Conservation (phyloP, 371 early-diverging fungal species). For the Actinomortierella wolfii region DNA sequence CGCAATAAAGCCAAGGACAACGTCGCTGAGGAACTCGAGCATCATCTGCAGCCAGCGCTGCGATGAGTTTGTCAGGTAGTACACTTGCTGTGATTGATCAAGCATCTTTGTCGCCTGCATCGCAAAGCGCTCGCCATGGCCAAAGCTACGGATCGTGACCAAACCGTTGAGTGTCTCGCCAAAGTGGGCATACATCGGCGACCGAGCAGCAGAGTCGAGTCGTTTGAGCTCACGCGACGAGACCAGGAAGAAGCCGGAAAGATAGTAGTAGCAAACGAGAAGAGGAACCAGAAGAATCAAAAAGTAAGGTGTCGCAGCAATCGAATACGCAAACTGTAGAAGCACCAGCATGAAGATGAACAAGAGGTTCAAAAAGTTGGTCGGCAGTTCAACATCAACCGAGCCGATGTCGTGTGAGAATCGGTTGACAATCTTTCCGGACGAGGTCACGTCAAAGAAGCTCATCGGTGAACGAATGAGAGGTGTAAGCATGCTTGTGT, state of each 20-base stretch:
- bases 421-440: constrained; percentile 79
- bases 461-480: constrained; percentile 61
- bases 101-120: constrained; percentile 11
- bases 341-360: not conserved
- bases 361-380: constrained; percentile 4
- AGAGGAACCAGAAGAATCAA: constrained; percentile 9
- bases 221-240: constrained; percentile 58
- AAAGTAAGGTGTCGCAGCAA: constrained; percentile 11
- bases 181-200: constrained; percentile 55
- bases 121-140: constrained; percentile 22
- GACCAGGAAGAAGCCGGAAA: constrained; percentile 54
- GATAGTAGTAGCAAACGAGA: constrained; percentile 19
- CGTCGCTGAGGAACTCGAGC: constrained; percentile 9
- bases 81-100: constrained; percentile 8
- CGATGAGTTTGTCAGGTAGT: constrained; percentile 8
- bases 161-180: constrained; percentile 58
- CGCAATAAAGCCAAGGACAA: constrained; percentile 11
- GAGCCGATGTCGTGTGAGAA: constrained; percentile 83
- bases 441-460: constrained; percentile 81
- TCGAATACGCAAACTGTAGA: constrained; percentile 5
- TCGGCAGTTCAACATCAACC: constrained; percentile 54
- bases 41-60: constrained; percentile 12
- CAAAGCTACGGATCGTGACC: constrained; percentile 58
- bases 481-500: constrained; percentile 47
- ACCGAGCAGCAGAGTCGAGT: constrained; percentile 54